Conservation (phyloP, 2,329 filamentous ascomycete species). For the Alternaria brassicae region DNA sequence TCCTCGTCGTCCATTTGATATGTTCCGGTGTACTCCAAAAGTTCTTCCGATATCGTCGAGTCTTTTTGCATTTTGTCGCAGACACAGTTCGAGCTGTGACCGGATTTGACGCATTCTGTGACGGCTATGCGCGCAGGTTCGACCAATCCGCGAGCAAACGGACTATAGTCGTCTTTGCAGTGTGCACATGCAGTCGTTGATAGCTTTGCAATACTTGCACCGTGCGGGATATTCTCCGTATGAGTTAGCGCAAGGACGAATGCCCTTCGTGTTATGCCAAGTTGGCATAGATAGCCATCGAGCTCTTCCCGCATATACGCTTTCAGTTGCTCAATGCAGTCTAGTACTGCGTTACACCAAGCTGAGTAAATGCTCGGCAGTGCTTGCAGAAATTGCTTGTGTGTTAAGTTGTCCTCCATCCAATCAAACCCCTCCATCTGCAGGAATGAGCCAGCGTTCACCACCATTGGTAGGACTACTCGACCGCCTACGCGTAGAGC, state of each 20-base stretch:
- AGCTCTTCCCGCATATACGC: not conserved
- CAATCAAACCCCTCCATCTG: constrained; percentile 26
- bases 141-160: constrained; percentile 11
- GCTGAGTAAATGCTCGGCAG: constrained; percentile 20
- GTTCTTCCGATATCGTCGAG: not conserved
- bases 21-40: not conserved
- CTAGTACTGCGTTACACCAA: constrained; percentile 19
- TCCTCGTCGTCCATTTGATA: not conserved
- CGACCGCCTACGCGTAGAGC: constrained; percentile 15
- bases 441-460: constrained; percentile 19
- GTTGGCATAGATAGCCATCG: not conserved
- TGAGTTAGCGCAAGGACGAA: not conserved
- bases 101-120: constrained; percentile 14
- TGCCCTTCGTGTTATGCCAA: not conserved
- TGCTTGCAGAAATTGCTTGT: constrained; percentile 14
- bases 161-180: not conserved
- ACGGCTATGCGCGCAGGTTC: constrained; percentile 16
- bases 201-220: not conserved
- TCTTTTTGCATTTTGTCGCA: not conserved
- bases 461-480: constrained; percentile 18
- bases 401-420: constrained; percentile 18
- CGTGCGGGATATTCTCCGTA: not conserved
- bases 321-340: constrained; percentile 10
- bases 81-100: not conserved
- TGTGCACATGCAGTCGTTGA: not conserved